A percentile compares a stretch with the other conserved stretches of the same genome.
phyloP scores from a whole-genome alignment of 1,284 basidiomycete genomes.

The Boletus sp. region DNA sequence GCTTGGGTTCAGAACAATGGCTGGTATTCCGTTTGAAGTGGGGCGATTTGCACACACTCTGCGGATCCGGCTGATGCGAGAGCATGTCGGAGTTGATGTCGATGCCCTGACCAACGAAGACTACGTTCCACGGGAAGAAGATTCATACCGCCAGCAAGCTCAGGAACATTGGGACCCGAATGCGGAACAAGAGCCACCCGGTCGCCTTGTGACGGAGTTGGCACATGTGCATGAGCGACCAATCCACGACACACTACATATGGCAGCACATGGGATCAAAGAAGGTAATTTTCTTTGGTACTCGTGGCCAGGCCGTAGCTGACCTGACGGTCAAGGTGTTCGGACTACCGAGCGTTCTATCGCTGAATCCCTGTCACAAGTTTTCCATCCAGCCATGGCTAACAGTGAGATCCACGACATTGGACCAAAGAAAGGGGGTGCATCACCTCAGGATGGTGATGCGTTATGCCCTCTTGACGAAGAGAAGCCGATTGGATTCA shows the following conservation, averaged over 20 bases:
- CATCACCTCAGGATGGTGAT: constrained; percentile 47
- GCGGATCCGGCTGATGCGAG: constrained; percentile 91
- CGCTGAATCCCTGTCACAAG: constrained; percentile 35
- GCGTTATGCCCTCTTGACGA: constrained; percentile 53
- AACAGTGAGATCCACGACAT: constrained; percentile 2
- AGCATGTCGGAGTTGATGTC: constrained; percentile 94
- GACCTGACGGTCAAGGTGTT: constrained; percentile 34
- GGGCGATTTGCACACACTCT: constrained; percentile 95
- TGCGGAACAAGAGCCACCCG: constrained; percentile 59
- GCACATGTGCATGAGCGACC: constrained; percentile 34
- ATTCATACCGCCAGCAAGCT: constrained; percentile 50
- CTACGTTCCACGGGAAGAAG: constrained; percentile 56
- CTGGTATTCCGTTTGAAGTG: constrained; percentile 90
- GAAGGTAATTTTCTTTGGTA: constrained; percentile 43
- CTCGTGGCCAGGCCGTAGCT: background rate
- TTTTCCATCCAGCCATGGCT: constrained; percentile 34
- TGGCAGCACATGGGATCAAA: constrained; percentile 38
- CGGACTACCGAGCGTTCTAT: constrained; percentile 41
- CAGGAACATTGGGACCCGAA: constrained; percentile 79
- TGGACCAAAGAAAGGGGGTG: constrained; percentile 25
- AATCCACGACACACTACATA: constrained; percentile 35
- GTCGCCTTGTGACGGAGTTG: constrained; percentile 39
- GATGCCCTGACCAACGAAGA: constrained; percentile 84
- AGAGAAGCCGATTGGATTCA: constrained; percentile 53
- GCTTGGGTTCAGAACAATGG: constrained; percentile 71